phyloP scores from a whole-genome alignment of 192 early-diverging fungal species.

The Coemansia sp. region DNA sequence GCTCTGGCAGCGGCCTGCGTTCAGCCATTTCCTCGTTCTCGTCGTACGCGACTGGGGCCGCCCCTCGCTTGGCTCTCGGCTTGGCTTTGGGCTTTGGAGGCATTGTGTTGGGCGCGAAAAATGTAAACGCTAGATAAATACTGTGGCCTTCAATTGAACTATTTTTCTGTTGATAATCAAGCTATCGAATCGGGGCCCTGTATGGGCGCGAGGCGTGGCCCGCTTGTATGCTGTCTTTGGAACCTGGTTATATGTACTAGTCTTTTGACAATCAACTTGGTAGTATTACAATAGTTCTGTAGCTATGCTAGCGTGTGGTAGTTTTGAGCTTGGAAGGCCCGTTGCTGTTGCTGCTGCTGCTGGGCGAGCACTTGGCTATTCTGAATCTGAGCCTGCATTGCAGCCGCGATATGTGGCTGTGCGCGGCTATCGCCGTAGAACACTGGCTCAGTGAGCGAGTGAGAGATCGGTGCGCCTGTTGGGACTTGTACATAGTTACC shows the following conservation, averaged over 20 bases:
- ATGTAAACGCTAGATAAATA: background rate
- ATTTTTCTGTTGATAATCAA: too few relatives aligned
- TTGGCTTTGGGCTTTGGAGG: background rate
- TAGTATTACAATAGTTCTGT: too few relatives aligned
- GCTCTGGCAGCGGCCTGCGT: slow-evolving; percentile 26
- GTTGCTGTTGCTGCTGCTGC: slow-evolving; percentile 4
- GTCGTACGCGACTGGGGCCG: background rate
- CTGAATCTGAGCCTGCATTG: background rate
- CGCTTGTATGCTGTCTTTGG: too few relatives aligned
- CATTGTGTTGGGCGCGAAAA: background rate
- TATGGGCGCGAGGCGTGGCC: too few relatives aligned
- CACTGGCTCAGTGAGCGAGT: slow-evolving; percentile 39
- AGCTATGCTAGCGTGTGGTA: background rate
- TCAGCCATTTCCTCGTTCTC: slow-evolving; percentile 13
- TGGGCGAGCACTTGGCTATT: slow-evolving; percentile 7
- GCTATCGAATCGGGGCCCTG: too few relatives aligned
- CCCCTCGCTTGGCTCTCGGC: background rate
- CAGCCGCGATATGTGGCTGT: slow-evolving; percentile 12
- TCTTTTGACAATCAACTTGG: too few relatives aligned
- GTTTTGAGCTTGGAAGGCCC: background rate
- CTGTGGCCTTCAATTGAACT: too few relatives aligned
- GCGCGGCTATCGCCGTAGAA: slow-evolving; percentile 2
- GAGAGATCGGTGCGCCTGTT: slow-evolving; percentile 34
- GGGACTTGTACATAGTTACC: slow-evolving; percentile 29
- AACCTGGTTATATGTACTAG: too few relatives aligned